Conservation (phyloP, 1,139 yeast species). For the Blastobotrys apis region DNA sequence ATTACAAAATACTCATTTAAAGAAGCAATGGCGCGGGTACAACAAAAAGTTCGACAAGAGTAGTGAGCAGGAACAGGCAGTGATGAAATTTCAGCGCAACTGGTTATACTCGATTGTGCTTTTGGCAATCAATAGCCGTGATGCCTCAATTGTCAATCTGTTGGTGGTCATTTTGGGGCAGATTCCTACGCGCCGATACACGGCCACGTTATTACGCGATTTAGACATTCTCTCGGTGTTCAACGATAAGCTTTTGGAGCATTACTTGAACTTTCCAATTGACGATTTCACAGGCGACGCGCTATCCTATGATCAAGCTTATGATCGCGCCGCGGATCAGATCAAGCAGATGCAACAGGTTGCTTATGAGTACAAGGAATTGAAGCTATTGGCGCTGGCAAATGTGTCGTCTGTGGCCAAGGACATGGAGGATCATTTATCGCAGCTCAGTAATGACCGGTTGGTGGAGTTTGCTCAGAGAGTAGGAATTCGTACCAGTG, state of each 20-base stretch:
- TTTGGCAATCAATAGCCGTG: background rate
- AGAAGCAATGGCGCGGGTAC: conserved; percentile 30
- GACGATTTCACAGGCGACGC: conserved; percentile 42
- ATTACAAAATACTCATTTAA: conserved; percentile 23
- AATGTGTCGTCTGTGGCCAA: conserved; percentile 31
- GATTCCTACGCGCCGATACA: conserved; percentile 42
- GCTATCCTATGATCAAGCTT: conserved; percentile 23
- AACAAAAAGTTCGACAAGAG: conserved; percentile 23
- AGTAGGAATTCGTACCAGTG: conserved; percentile 15
- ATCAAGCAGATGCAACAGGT: conserved; percentile 25
- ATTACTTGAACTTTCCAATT: conserved; percentile 40
- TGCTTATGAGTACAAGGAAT: conserved; percentile 22
- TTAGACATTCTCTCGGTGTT: conserved; percentile 14
- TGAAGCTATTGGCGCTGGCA: conserved; percentile 31
- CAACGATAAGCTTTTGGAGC: conserved; percentile 24
- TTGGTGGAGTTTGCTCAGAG: conserved; percentile 20
- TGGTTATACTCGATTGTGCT: conserved; percentile 17
- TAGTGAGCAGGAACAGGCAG: conserved; percentile 16
- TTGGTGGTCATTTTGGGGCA: conserved; percentile 39
- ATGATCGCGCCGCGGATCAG: conserved; percentile 16
- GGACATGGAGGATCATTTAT: conserved; percentile 30
- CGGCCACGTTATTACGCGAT: conserved; percentile 36
- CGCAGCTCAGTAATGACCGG: conserved; percentile 23
- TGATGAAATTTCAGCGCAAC: conserved; percentile 10
- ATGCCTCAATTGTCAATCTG: conserved; percentile 27